Conservation (phyloP, 2,329 filamentous ascomycete species). For the Colletotrichum tamarilloi region DNA sequence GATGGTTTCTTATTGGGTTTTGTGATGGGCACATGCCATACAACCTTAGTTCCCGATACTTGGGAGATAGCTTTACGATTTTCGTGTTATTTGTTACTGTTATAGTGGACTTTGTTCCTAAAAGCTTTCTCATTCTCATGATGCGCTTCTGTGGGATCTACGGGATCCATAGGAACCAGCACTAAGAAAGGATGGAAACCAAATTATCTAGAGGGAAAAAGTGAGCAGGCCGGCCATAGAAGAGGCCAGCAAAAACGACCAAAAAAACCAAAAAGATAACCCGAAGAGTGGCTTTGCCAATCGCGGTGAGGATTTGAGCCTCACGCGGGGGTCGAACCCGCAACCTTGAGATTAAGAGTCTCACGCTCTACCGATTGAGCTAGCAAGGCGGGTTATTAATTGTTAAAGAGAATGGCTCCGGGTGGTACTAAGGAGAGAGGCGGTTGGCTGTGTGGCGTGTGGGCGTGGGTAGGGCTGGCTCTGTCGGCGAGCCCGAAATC, state of each 20-base stretch:
- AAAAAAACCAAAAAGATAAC: neutral
- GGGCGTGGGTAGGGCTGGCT: neutral
- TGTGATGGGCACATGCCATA: too few species aligned
- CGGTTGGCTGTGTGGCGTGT: neutral
- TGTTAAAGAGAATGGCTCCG: fast-evolving
- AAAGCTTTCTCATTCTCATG: too few species aligned
- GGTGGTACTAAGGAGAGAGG: neutral
- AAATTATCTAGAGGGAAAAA: too few species aligned
- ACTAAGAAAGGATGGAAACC: too few species aligned
- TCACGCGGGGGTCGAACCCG: conserved; percentile 40
- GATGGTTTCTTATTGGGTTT: neutral
- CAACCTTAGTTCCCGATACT: too few species aligned
- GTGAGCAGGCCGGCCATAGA: neutral
- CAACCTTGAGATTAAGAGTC: conserved; percentile 65
- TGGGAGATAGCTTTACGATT: too few species aligned
- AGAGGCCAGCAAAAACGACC: neutral
- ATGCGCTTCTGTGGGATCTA: too few species aligned
- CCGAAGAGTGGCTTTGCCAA: conserved; percentile 1
- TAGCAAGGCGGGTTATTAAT: conserved; percentile 30
- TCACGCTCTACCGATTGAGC: conserved; percentile 46
- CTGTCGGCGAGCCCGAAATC: conserved; percentile 4
- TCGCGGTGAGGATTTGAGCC: conserved; percentile 33
- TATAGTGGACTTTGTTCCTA: too few species aligned
- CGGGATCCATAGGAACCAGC: too few species aligned
- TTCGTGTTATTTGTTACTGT: too few species aligned